Conservation (phyloP, 169 alveolate species). For the Toxoplasma gondii region DNA sequence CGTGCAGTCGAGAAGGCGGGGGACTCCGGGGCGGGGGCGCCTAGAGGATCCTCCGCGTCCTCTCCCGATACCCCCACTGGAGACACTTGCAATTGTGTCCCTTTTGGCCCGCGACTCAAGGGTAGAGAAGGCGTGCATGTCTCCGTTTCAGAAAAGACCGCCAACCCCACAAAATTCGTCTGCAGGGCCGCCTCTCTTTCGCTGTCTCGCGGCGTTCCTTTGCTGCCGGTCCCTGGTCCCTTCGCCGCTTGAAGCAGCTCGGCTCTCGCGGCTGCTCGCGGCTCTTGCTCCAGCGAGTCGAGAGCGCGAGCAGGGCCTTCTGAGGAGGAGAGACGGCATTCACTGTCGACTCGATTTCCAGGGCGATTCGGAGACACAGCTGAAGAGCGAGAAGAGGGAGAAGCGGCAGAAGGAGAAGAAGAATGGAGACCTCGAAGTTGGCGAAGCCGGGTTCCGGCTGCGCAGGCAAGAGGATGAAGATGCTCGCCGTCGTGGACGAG, state of each 20-base stretch:
- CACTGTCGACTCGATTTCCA: too few species aligned
- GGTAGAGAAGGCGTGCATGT: too few species aligned
- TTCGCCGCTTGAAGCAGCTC: too few species aligned
- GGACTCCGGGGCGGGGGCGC: not conserved
- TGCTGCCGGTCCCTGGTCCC: too few species aligned
- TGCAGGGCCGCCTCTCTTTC: not conserved
- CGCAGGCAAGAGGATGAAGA: not conserved
- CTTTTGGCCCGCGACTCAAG: not conserved
- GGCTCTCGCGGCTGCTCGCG: too few species aligned
- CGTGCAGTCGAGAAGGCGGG: not conserved
- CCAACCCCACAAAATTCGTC: not conserved
- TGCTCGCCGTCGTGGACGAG: constrained; percentile 5
- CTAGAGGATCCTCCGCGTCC: not conserved
- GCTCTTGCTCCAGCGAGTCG: too few species aligned
- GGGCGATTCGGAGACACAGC: too few species aligned
- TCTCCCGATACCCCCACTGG: not conserved
- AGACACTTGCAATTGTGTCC: not conserved
- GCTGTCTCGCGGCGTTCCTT: too few species aligned
- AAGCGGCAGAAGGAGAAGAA: not conserved
- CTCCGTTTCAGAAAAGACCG: not conserved
- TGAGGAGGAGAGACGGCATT: too few species aligned
- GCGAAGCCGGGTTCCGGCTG: not conserved
- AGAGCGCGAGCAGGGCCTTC: too few species aligned
- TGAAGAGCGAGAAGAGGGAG: not conserved
- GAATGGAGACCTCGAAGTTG: not conserved